Conservation (phyloP, 192 early-diverging fungal genomes). For the Podila epicladia region DNA sequence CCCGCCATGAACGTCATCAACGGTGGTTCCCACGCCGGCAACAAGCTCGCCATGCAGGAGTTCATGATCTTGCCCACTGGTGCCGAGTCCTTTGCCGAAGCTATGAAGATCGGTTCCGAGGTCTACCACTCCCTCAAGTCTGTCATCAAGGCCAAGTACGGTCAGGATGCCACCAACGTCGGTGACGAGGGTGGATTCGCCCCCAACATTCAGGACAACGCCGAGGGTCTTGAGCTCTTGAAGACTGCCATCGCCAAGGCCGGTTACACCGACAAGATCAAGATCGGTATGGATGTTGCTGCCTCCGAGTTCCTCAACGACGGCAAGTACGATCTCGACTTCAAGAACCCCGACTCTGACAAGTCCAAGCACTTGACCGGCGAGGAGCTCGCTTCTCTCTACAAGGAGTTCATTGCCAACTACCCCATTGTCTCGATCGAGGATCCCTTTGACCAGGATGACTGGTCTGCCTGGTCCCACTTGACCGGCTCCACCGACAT, state of each 20-base stretch:
- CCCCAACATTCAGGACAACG: conserved; percentile 97
- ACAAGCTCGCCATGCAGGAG: conserved; percentile 99
- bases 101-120: conserved; percentile 97
- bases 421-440: conserved; percentile 97
- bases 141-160: conserved; percentile 99
- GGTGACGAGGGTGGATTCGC: conserved; percentile 99
- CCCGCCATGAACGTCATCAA: conserved; percentile 99
- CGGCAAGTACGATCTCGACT: conserved; percentile 97
- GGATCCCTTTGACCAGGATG: conserved; percentile 99
- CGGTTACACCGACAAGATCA: conserved; percentile 96
- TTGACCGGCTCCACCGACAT: conserved; percentile 70
- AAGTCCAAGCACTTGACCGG: conserved; percentile 75
- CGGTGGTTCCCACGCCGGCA: conserved; percentile 98
- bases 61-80: conserved; percentile 99
- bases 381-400: conserved; percentile 85
- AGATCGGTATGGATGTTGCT: conserved; percentile 98
- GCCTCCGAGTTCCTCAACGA: conserved; percentile 99
- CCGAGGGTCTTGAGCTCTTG: conserved; percentile 95
- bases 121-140: conserved; percentile 96
- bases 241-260: conserved; percentile 90
- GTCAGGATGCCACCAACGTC: conserved; percentile 98
- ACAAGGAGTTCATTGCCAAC: conserved; percentile 80
- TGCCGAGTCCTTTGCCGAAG: conserved; percentile 91
- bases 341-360: conserved; percentile 93
- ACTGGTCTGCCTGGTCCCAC: conserved; percentile 92